phyloP scores from a whole-genome alignment of 2,329 filamentous ascomycete species.

The Fusarium lyarnte region DNA sequence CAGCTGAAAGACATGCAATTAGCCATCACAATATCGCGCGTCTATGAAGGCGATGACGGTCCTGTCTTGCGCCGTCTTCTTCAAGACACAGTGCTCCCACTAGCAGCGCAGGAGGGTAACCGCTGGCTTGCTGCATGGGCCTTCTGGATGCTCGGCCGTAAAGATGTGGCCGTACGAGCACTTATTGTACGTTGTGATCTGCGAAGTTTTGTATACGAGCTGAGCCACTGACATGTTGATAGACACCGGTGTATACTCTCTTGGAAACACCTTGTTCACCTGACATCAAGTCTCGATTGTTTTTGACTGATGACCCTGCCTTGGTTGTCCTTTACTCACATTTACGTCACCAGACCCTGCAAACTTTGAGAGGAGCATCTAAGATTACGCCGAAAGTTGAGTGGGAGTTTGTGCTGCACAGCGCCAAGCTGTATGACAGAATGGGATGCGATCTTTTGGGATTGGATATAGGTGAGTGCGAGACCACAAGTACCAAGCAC shows the following conservation, averaged over 20 bases:
- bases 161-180: slow-evolving; percentile 84
- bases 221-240: slow-evolving; percentile 1
- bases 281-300: slow-evolving; percentile 78
- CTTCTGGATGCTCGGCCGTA: slow-evolving; percentile 87
- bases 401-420: slow-evolving; percentile 90
- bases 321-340: slow-evolving; percentile 88
- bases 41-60: slow-evolving; percentile 87
- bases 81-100: slow-evolving; percentile 79
- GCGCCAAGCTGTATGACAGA: slow-evolving; percentile 82
- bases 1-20: slow-evolving; percentile 91
- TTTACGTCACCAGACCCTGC: slow-evolving; percentile 80
- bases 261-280: slow-evolving; percentile 74
- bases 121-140: slow-evolving; percentile 96
- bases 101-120: slow-evolving; percentile 84
- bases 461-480: slow-evolving; percentile 75
- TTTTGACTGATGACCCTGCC: slow-evolving; percentile 89
- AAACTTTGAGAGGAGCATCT: slow-evolving; percentile 85
- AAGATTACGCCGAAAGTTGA: slow-evolving; percentile 82
- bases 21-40: slow-evolving; percentile 85
- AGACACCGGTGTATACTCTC: slow-evolving; percentile 82
- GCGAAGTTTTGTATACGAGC: not conserved
- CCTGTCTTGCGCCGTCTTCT: slow-evolving; percentile 78
- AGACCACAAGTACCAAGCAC: not conserved
- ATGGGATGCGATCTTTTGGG: slow-evolving; percentile 96
- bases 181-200: slow-evolving; percentile 72